These are phyloP conservation scores for Meyerozyma carpophila DNA, from an alignment of 1,139 yeast genomes.

Conservation along the genomic window DNA sequence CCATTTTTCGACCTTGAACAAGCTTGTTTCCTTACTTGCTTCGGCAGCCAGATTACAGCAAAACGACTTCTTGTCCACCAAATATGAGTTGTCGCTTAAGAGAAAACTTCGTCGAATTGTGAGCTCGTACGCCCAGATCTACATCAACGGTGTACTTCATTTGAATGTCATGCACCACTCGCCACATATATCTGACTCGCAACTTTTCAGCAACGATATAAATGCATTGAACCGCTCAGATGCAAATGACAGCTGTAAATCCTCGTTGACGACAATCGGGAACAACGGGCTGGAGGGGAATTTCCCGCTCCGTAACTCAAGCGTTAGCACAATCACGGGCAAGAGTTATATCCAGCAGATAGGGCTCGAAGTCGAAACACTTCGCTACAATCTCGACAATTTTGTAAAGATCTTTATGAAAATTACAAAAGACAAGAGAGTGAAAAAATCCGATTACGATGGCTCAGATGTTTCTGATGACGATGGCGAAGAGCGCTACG, in stretches of 20 bases:
- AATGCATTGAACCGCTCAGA: constrained; percentile 21
- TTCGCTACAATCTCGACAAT: constrained; percentile 27
- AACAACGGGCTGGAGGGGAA: neutral
- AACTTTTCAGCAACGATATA: constrained; percentile 29
- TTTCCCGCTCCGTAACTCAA: neutral
- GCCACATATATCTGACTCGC: constrained; percentile 18
- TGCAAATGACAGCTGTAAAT: neutral
- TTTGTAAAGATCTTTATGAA: constrained; percentile 24
- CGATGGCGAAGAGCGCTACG: constrained; percentile 31
- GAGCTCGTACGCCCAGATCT: constrained; percentile 51
- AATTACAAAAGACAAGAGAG: constrained; percentile 28
- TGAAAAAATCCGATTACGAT: constrained; percentile 33
- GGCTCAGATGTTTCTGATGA: constrained; percentile 33
- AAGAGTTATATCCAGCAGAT: constrained; percentile 29
- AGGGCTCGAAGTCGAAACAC: constrained; percentile 28
- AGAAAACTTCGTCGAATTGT: constrained; percentile 47
- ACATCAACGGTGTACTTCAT: constrained; percentile 53
- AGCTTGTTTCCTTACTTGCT: constrained; percentile 42
- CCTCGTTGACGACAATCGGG: constrained; percentile 1
- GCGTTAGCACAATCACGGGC: neutral
- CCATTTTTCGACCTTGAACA: constrained; percentile 47
- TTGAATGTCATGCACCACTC: constrained; percentile 37
- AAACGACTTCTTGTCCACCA: constrained; percentile 41
- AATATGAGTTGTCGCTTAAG: constrained; percentile 41
- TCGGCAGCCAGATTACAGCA: constrained; percentile 49